A percentile compares a stretch with the other conserved stretches of the same genome.
Evolutionary conservation across 1,284 basidiomycete species (phyloP).

Genomic region (Peniophora sp.): DNA sequence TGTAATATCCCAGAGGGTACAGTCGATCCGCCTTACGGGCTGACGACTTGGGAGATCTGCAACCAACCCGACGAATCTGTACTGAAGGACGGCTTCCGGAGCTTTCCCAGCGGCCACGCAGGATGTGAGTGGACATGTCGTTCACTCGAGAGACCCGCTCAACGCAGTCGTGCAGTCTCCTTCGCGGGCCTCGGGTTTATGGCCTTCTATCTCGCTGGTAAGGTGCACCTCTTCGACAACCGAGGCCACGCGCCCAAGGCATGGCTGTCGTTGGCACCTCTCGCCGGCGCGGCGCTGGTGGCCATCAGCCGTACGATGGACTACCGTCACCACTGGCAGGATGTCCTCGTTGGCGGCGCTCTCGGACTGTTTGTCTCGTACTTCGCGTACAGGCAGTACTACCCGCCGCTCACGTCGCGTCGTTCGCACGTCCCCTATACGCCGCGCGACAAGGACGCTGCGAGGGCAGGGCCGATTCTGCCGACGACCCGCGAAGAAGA

Average conservation of each 20-base stretch:
- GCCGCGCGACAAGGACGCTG: constrained; percentile 19
- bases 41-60: constrained; percentile 75
- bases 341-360: constrained; percentile 44
- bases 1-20: constrained; percentile 70
- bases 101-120: constrained; percentile 91
- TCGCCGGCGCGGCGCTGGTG: constrained; percentile 76
- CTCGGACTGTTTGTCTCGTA: constrained; percentile 43
- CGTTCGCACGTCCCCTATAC: constrained; percentile 38
- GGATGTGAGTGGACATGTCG: constrained; percentile 43
- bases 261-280: constrained; percentile 76
- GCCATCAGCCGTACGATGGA: constrained; percentile 89
- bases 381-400: constrained; percentile 41
- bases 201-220: constrained; percentile 83
- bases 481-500: too few relatives aligned
- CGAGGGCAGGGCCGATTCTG: too few relatives aligned
- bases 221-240: constrained; percentile 84
- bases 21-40: constrained; percentile 64
- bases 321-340: constrained; percentile 62
- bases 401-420: constrained; percentile 23
- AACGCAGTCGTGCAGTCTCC: constrained; percentile 50
- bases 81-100: constrained; percentile 83
- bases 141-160: background rate
- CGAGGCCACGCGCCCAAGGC: constrained; percentile 77
- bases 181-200: constrained; percentile 92
- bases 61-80: constrained; percentile 55